Percentiles rank a stretch among this genome's conserved stretches.
Conservation (phyloP, 805 yeast species). For the Suhomyces xylopsoci region DNA sequence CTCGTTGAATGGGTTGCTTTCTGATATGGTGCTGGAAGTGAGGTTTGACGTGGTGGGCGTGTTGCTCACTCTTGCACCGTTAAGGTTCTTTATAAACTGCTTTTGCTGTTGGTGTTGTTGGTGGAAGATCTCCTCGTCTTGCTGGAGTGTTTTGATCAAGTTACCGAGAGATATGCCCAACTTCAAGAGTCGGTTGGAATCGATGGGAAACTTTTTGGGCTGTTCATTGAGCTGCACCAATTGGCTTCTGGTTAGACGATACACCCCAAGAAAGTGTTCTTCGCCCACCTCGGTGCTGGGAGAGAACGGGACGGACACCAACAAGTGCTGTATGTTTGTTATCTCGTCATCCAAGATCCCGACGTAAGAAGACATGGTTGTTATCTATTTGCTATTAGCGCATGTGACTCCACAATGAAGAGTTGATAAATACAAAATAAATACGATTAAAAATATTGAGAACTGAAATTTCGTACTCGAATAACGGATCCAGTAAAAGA, state of each 20-base stretch:
- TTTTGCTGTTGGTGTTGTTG: conserved; percentile 25
- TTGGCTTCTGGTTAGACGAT: conserved; percentile 23
- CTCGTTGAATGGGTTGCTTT: conserved; percentile 8
- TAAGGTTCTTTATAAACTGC: conserved; percentile 12
- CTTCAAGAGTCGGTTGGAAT: conserved; percentile 36
- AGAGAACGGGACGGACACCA: conserved; percentile 35
- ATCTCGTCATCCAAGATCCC: conserved; percentile 26
- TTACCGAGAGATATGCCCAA: conserved; percentile 43
- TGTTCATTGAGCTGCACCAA: conserved; percentile 22
- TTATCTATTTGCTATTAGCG: background rate
- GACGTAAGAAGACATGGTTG: conserved; percentile 7
- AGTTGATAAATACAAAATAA: background rate
- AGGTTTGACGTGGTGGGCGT: background rate
- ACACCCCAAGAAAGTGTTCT: conserved; percentile 30
- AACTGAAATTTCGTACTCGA: background rate
- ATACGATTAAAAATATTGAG: background rate
- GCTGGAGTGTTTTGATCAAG: conserved; percentile 32
- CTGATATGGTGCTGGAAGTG: background rate
- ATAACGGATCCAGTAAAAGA: background rate
- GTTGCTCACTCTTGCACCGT: conserved; percentile 7
- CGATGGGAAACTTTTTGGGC: conserved; percentile 27
- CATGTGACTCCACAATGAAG: background rate
- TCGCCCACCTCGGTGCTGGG: conserved; percentile 13
- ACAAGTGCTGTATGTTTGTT: conserved; percentile 22
- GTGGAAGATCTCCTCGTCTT: conserved; percentile 29